Evolutionary conservation across 163 green algal species (phyloP), one percentile per base, ranked within the genome.

Genomic region (Chlorella variabilis): DNA sequence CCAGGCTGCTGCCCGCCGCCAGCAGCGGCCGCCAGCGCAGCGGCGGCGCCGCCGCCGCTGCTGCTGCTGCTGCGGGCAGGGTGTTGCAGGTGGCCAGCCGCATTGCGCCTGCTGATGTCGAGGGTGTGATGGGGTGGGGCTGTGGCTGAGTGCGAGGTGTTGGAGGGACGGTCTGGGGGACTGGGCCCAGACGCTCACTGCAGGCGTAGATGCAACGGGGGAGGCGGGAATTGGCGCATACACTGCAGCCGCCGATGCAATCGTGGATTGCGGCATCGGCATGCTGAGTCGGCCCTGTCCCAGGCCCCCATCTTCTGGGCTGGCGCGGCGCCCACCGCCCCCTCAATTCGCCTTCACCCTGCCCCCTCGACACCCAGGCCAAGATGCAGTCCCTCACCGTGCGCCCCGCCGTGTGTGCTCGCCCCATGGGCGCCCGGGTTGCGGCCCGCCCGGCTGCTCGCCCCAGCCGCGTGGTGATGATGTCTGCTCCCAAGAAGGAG

Each of bases 401-500:
- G 29, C 54, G 54, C 70, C 25, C 48, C 48, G 15, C 33, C 29
- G 27, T 21, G n/a, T n/a, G n/a, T n/a, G 29, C 29, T 20, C 59
- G 59, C 59, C 59, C 59, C 29, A 7, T 38, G 27, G 29, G 59
- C 34, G 62, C 62, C 62, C 62, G 31, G 31, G 59, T 68, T 33
- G 59, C 59, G 59, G 59, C 62, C 65, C 65, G 65, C 36, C 27
- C 54, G 31, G 36, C 66, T 4, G 42, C 39, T 6, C 56, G 73
- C 56, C 20, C 54, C 34, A 56, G 34, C 48, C 31, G 27, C 73
- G 36, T 70, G 73, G 38, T 58, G 36, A 36, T 75, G 15, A 36
- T 56, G 34, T 80, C 41, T 29, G 83, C 77, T 23, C 83, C 83
- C 39, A 66, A 87, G n/a, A 77, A 82, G 70, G 69, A 58, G 36